A percentile compares a stretch with the other conserved stretches of the same genome.
These are phyloP conservation scores for Monilinia vaccinii-corymbosi DNA, from an alignment of 2,329 filamentous ascomycete genomes.

Conservation along the genomic window DNA sequence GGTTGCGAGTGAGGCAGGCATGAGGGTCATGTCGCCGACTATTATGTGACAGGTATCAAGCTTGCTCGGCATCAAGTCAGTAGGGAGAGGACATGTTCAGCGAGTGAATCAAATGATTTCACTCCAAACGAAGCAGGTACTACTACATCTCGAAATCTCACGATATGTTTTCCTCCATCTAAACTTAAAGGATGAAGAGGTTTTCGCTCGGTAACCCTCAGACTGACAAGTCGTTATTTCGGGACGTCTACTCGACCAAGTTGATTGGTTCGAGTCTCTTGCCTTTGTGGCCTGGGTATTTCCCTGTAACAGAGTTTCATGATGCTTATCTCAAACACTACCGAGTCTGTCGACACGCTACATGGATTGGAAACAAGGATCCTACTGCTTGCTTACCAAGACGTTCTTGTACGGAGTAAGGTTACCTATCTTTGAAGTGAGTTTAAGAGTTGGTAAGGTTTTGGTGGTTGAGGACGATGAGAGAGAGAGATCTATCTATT, in stretches of 20 bases:
- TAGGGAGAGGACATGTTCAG: not conserved
- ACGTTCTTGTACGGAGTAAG: not conserved
- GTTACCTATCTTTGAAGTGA: not conserved
- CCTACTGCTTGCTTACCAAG: not conserved
- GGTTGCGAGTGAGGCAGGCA: not conserved
- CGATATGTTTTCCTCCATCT: not conserved
- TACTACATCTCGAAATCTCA: not conserved
- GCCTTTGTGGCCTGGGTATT: not conserved
- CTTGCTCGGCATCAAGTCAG: not conserved
- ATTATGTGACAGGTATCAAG: slow-evolving; percentile 3
- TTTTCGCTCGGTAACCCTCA: not conserved
- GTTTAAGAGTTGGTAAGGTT: not conserved
- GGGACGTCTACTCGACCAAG: not conserved
- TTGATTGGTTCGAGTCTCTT: slow-evolving; percentile 1
- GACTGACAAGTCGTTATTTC: not conserved
- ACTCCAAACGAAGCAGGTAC: not conserved
- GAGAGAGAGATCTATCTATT: not conserved
- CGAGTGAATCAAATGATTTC: not conserved
- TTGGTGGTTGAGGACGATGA: not conserved
- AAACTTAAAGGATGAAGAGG: not conserved
- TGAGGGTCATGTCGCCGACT: not conserved
- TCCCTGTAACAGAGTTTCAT: slow-evolving; percentile 6
- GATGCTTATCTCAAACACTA: slow-evolving; percentile 8
- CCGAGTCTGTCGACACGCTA: not conserved
- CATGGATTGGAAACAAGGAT: not conserved